A percentile compares a stretch with the other conserved stretches of the same genome.
Evolutionary conservation across 2,329 filamentous ascomycete species (phyloP).

Genomic region (Colletotrichum sp.): DNA sequence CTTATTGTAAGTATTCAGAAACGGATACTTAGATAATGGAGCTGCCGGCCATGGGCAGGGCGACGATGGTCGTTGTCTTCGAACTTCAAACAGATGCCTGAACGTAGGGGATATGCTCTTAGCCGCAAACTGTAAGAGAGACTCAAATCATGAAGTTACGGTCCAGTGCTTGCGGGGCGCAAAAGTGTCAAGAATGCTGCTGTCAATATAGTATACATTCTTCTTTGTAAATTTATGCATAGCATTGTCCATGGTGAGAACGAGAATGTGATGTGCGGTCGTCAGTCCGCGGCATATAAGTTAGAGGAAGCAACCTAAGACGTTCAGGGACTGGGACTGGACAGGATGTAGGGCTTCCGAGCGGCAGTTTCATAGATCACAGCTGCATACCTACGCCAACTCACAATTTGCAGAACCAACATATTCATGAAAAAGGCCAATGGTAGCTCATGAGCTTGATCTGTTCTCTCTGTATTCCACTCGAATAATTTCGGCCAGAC

Average conservation of each 20-base stretch:
- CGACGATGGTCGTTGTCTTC: neutral
- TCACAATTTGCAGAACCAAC: no score
- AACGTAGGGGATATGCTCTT: neutral
- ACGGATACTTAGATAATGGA: neutral
- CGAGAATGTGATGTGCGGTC: fast-evolving
- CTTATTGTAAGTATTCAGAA: neutral
- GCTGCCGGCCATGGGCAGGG: neutral
- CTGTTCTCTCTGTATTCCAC: fast-evolving
- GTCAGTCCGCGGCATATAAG: fast-evolving
- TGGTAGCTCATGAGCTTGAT: fast-evolving
- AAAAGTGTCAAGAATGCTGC: fast-evolving
- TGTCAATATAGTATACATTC: fast-evolving
- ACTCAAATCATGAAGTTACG: no score
- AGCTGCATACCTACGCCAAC: neutral
- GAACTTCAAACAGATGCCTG: no score
- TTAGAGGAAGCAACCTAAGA: neutral
- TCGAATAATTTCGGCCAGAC: neutral
- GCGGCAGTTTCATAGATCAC: neutral
- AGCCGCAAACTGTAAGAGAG: neutral
- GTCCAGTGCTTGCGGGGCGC: neutral
- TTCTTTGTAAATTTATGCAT: fast-evolving
- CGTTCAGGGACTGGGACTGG: neutral
- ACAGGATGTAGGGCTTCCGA: neutral
- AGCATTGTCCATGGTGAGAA: fast-evolving
- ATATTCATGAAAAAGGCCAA: no score